Evolutionary conservation across 1,139 yeast genomes (phyloP).

Genomic region (Scheffersomyces titani): DNA sequence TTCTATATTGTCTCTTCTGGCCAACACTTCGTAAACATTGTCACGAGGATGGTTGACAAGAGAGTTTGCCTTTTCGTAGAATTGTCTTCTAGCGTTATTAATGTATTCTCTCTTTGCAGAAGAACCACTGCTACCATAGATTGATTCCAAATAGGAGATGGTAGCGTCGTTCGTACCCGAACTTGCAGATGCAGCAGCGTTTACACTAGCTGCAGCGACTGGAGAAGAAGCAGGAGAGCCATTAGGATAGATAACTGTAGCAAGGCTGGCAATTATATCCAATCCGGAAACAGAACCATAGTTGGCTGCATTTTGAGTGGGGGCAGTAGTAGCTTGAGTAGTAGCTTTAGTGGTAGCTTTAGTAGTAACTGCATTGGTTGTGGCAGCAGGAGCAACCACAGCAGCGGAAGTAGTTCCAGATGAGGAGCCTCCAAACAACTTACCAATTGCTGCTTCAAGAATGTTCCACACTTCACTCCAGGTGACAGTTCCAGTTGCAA

Average conservation of each 20-base stretch:
- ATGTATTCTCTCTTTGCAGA: not conserved
- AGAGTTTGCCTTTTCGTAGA: not conserved
- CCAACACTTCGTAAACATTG: constrained; percentile 2
- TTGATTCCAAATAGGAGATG: not conserved
- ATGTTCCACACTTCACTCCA: not conserved
- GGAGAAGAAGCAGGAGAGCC: not conserved
- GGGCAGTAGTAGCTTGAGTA: not conserved
- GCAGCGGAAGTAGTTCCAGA: not conserved
- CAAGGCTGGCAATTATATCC: not conserved
- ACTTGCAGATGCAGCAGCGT: not conserved
- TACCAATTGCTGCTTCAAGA: constrained; percentile 2
- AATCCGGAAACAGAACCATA: not conserved
- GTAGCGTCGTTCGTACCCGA: not conserved
- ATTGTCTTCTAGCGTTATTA: constrained; percentile 1
- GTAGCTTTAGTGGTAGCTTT: not conserved
- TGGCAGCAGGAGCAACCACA: not conserved
- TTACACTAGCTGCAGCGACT: not conserved
- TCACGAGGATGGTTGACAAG: not conserved
- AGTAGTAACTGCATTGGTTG: not conserved
- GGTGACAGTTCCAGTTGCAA: constrained; percentile 21
- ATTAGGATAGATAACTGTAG: not conserved
- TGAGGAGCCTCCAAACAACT: not conserved
- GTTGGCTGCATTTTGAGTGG: not conserved
- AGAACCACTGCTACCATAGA: not conserved
- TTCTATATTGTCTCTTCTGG: constrained; percentile 35